Percentiles rank a stretch among this genome's conserved stretches.
phyloP scores from a whole-genome alignment of 2,329 filamentous ascomycete genomes.

The Colletotrichum brevisporum region DNA sequence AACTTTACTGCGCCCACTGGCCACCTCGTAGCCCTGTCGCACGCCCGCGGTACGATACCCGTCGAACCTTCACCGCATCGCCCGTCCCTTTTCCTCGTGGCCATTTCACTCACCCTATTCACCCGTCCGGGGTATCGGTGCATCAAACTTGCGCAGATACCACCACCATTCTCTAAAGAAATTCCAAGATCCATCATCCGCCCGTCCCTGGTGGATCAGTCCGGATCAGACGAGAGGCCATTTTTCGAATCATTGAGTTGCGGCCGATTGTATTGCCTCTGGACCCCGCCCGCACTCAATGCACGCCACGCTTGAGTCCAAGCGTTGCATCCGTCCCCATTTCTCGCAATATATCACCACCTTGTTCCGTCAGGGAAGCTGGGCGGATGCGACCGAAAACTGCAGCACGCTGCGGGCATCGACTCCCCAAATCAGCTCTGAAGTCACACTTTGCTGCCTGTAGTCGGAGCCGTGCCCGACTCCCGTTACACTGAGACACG shows the following conservation, averaged over 20 bases:
- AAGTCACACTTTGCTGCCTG: not conserved
- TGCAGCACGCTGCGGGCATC: not conserved
- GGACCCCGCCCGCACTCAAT: slow-evolving; percentile 3
- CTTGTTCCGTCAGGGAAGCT: slow-evolving; percentile 7
- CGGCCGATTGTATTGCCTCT: not conserved
- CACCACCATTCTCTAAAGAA: too few relatives aligned
- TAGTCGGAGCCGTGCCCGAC: slow-evolving; percentile 6
- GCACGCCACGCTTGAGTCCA: not conserved
- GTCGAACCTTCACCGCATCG: slow-evolving; percentile 14
- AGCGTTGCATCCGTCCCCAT: slow-evolving; percentile 5
- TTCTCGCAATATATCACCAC: slow-evolving; percentile 31
- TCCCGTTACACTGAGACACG: slow-evolving; percentile 9
- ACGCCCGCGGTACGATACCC: slow-evolving; percentile 8
- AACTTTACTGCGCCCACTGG: not conserved
- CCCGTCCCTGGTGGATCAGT: slow-evolving; percentile 17
- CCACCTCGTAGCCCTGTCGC: slow-evolving; percentile 5
- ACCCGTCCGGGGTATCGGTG: slow-evolving; percentile 27
- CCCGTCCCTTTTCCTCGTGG: not conserved
- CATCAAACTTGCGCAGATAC: too few relatives aligned
- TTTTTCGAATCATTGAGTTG: slow-evolving; percentile 18
- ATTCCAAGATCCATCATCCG: slow-evolving; percentile 8
- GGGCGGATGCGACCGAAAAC: slow-evolving; percentile 11
- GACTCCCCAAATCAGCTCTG: not conserved
- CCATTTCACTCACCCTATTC: slow-evolving; percentile 15
- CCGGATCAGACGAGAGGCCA: not conserved